Conservation (phyloP, 208 protist species). For the Trypanosoma melophagium region DNA sequence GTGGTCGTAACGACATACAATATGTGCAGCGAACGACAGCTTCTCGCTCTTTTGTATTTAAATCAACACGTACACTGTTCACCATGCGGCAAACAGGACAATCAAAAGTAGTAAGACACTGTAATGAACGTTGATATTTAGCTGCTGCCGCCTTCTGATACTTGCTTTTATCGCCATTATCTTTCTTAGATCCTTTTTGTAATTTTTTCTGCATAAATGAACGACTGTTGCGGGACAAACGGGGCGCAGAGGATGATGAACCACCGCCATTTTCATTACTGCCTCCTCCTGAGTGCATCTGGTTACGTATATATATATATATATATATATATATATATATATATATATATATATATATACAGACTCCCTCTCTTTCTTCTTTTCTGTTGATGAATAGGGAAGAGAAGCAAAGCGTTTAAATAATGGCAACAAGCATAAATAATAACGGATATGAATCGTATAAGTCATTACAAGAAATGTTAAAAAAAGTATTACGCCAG, state of each 20-base stretch:
- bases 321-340: no score
- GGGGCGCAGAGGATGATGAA: constrained; percentile 4
- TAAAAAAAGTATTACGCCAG: no score
- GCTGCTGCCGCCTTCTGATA: constrained; percentile 28
- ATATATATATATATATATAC: no score
- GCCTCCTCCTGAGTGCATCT: background rate
- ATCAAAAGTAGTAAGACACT: constrained; percentile 75
- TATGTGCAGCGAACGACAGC: constrained; percentile 72
- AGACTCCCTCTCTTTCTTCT: no score
- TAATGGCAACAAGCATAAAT: no score
- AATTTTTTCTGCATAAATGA: constrained; percentile 37
- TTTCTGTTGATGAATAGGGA: no score
- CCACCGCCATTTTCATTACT: background rate
- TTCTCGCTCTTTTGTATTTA: constrained; percentile 43
- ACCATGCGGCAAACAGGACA: constrained; percentile 77
- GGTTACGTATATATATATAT: no score
- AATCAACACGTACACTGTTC: constrained; percentile 66
- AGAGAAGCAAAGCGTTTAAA: no score
- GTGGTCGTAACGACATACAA: constrained; percentile 56
- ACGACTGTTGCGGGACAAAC: constrained; percentile 28
- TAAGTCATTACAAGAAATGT: no score
- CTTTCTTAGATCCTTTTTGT: constrained; percentile 35
- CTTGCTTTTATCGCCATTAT: constrained; percentile 1
- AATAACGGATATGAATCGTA: no score
- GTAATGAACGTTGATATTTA: constrained; percentile 52